phyloP scores from a whole-genome alignment of 139 green algal species.

The Chlorella sp. region DNA sequence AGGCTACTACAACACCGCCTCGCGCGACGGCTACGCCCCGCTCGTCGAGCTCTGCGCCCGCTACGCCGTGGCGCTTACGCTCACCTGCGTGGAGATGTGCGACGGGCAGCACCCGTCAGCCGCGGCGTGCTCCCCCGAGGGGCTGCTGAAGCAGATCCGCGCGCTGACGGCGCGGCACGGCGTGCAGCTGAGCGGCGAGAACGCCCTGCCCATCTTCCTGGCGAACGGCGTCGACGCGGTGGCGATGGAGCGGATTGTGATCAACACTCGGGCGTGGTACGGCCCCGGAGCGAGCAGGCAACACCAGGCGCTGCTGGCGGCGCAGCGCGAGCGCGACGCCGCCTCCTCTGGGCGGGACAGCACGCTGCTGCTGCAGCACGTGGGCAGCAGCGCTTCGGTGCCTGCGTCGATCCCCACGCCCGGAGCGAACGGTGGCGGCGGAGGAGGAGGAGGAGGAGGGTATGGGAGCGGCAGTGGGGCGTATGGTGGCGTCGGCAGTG shows the following conservation, averaged over 20 bases:
- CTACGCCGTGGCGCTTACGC: slow-evolving; percentile 71
- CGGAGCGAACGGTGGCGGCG: no score
- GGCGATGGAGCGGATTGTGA: slow-evolving; percentile 67
- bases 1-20: slow-evolving; percentile 90
- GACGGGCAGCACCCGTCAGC: slow-evolving; percentile 87
- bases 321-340: no score
- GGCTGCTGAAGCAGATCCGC: slow-evolving; percentile 76
- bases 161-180: slow-evolving; percentile 45
- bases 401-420: no score
- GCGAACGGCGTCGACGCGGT: slow-evolving; percentile 44
- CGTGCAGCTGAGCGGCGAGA: slow-evolving; percentile 81
- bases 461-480: no score
- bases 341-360: no score
- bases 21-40: slow-evolving; percentile 71
- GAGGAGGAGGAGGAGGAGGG: no score
- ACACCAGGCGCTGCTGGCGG: no score
- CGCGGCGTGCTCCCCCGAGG: slow-evolving; percentile 83
- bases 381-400: no score
- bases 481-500: no score
- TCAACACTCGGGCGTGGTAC: slow-evolving; percentile 47
- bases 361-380: no score
- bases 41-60: slow-evolving; percentile 66
- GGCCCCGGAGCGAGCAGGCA: no score
- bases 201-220: slow-evolving; percentile 85
- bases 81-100: slow-evolving; percentile 98